Percentiles rank a stretch among this genome's conserved stretches.
Evolutionary conservation across 192 early-diverging fungal species (phyloP).

Genomic region (Umbelopsis sp.): DNA sequence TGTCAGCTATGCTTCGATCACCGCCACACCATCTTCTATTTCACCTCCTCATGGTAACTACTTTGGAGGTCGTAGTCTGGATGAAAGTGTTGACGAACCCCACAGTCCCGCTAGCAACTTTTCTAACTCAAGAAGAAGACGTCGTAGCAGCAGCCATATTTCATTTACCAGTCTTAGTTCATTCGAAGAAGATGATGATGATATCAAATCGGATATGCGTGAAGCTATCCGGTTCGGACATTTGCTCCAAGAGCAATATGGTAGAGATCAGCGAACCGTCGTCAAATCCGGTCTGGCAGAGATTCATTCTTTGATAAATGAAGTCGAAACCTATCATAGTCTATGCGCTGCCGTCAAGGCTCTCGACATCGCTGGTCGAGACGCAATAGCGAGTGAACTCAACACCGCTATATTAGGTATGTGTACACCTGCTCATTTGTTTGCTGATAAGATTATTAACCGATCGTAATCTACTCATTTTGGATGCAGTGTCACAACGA

Average conservation of each 20-base stretch:
- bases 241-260: constrained; percentile 58
- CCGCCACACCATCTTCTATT: constrained; percentile 23
- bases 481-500: neutral
- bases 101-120: neutral
- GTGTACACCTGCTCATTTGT: neutral
- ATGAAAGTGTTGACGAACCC: neutral
- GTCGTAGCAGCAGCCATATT: constrained; percentile 15
- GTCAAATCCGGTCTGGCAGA: constrained; percentile 42
- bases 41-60: constrained; percentile 3
- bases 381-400: constrained; percentile 62
- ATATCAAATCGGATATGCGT: constrained; percentile 15
- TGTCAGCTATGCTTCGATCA: constrained; percentile 34
- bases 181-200: constrained; percentile 26
- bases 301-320: constrained; percentile 73
- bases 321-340: constrained; percentile 51
- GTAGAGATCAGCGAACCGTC: constrained; percentile 25
- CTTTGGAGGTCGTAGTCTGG: neutral
- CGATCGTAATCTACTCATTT: no score
- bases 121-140: neutral
- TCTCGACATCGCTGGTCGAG: constrained; percentile 54
- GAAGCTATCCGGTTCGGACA: constrained; percentile 54
- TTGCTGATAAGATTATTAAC: constrained; percentile 10
- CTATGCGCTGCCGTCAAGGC: constrained; percentile 50
- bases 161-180: neutral
- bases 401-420: constrained; percentile 70